A percentile compares a stretch with the other conserved stretches of the same genome.
Conservation (phyloP, 208 protist genomes). For the Trypanosoma caninum region DNA sequence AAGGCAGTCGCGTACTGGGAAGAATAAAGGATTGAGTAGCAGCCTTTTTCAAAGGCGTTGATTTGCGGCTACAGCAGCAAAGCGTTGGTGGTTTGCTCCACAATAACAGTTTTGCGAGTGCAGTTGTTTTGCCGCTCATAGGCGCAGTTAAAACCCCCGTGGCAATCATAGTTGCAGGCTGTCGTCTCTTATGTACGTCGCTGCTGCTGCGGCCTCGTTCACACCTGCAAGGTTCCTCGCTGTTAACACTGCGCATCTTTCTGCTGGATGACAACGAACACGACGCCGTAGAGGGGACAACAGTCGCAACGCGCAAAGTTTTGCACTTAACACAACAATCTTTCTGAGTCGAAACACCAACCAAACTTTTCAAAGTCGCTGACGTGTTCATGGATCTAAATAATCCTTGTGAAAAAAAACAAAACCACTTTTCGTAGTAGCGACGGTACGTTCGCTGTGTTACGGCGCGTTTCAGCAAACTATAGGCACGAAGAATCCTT, state of each 20-base stretch:
- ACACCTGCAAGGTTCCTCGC: no score
- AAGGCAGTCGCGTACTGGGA: background rate
- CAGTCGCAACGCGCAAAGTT: no score
- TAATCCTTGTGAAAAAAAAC: background rate
- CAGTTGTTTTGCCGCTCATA: background rate
- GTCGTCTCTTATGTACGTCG: no score
- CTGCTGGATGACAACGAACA: no score
- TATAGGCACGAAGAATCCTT: conserved; percentile 33
- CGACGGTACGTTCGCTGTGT: conserved; percentile 31
- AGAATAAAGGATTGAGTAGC: background rate
- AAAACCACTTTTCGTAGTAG: conserved; percentile 50
- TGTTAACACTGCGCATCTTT: no score
- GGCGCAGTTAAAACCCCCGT: no score
- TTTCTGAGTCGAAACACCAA: background rate
- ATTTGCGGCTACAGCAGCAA: conserved; percentile 1
- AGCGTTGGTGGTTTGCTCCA: background rate
- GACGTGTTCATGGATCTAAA: conserved; percentile 8
- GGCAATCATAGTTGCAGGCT: no score
- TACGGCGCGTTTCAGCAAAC: conserved; percentile 34
- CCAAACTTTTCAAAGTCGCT: background rate
- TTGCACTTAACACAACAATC: background rate
- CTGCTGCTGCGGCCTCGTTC: background rate
- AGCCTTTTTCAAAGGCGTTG: background rate
- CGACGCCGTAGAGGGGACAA: no score
- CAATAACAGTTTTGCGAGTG: background rate